Base-by-base conservation (phyloP, 192 early-diverging fungal genomes). In the Backusella tuberculispora region DNA sequence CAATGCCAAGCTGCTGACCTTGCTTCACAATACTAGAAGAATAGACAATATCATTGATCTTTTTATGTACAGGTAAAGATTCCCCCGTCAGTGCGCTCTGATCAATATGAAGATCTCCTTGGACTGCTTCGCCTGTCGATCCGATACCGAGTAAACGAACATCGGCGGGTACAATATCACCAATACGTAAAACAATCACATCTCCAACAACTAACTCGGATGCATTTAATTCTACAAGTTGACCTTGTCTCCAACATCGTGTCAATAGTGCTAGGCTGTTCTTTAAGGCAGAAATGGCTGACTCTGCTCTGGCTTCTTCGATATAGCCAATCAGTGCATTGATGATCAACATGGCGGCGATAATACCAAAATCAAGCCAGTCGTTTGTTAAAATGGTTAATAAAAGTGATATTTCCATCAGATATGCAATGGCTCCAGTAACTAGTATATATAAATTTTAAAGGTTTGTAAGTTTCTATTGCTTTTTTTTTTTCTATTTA, bases 91-190 rank as follows among this genome's bases (percentile, higher is more conserved):
- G 74, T 29, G 91, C 81, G 15, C 90, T 87, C 56, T 94, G 91
- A 76, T 94, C 93, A 26, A 94, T 87, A 45, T 87, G 78, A 4
- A 94, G 74, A 0, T 76, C 78, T 1, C 80, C 81, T 7, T 86
- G 85, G 9, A 86, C 82, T 0, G 75, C 71, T 65, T 89, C 91
- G 17, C 85, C 85, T 1, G 82, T 82, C 7, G 83, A 76, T 7
- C 78, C 80, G 43, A 89, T 80, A 0, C 86, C 88, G 40, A 90
- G 76, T 19, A 91, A 63, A 1, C 85, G 82, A 41, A 80, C 85
- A 69, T 94, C 92, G 6, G 92, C 92, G 42, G 92, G 92, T 42
- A 92, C 81, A 77, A 94, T 92, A 80, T 94, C 92, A 41, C 92
- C 92, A 21, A 92, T 74, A 67, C 91, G 85, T 13, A 94, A 66